Evolutionary conservation across 352 stramenopile genomes (phyloP), one percentile per base, ranked within the genome.

Genomic region (Globisporangium echinulatum): DNA sequence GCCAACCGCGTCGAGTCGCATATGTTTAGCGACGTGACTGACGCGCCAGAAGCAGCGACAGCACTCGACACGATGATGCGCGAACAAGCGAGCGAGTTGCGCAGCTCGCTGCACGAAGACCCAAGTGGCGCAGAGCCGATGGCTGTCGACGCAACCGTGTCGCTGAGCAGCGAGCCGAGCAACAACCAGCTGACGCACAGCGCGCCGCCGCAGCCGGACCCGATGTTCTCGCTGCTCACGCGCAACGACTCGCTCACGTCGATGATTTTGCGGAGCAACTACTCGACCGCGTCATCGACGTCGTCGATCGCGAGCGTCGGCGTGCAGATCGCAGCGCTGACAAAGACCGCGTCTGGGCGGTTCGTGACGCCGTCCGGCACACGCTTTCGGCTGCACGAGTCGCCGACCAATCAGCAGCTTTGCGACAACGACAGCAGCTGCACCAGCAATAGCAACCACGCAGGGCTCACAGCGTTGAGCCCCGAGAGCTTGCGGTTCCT

Each of bases 61-160:
- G 62, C n/a, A 59, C 74, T 36, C 62, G 69, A 63, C 15, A 25
- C 48, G 17, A 60, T 60, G 54, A 60, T 60, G 44, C 43, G 47
- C 19, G 54, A 60, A 9, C 54, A 60, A 40, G 54, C 54, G 7
- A 44, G 37, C 33, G 44, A 60, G 44, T 46, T 60, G 40, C 44
- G 54, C 40, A 25, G 6, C 40, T 60, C 54, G n/a, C 44, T 60
- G 39, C 54, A 60, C 33, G 33, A 58, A 25, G 53, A 38, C 11
- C 39, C 10, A 25, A 47, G 46, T 14, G 37, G 40, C 9, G 55
- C 9, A 5, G 55, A 61, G 17, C 10, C 19, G 25, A 54, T 61
- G 47, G 8, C 14, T 4, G 13, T 61, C 10, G 55, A 54, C 25
- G 38, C 44, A 25, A 36, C 15, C 25, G 43, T 47, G 47, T 42